Percentiles rank a stretch among this genome's conserved stretches.
These are phyloP conservation scores for Talaromyces sp. DNA, from an alignment of 2,329 filamentous ascomycete genomes.

Conservation along the genomic window DNA sequence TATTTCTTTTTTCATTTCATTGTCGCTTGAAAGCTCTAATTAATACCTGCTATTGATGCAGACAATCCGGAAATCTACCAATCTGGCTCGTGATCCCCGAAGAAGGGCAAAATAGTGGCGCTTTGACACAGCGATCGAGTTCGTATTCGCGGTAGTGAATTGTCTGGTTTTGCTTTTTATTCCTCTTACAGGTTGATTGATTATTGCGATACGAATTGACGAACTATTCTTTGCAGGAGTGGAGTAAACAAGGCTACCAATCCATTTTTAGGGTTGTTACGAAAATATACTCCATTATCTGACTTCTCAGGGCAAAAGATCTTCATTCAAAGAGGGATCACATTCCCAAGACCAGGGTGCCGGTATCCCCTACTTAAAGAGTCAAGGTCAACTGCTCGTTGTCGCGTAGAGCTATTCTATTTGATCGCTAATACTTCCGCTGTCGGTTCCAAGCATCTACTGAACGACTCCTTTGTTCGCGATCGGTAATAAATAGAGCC, in stretches of 20 bases:
- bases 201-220: background rate
- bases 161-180: background rate
- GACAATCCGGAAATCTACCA: background rate
- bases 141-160: background rate
- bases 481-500: background rate
- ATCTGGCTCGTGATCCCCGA: background rate
- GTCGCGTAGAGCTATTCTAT: background rate
- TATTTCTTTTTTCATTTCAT: background rate
- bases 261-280: background rate
- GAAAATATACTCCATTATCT: slow-evolving; percentile 10
- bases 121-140: background rate
- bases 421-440: background rate
- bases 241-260: background rate
- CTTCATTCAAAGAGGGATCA: background rate
- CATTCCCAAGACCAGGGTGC: background rate
- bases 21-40: background rate
- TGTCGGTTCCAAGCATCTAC: background rate
- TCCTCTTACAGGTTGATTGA: background rate
- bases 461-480: background rate
- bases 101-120: background rate
- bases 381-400: background rate
- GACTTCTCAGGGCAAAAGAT: background rate
- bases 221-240: background rate
- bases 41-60: background rate
- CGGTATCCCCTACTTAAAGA: background rate